Conservation (phyloP, 1,284 basidiomycete species). For the Termitomyces sp. region DNA sequence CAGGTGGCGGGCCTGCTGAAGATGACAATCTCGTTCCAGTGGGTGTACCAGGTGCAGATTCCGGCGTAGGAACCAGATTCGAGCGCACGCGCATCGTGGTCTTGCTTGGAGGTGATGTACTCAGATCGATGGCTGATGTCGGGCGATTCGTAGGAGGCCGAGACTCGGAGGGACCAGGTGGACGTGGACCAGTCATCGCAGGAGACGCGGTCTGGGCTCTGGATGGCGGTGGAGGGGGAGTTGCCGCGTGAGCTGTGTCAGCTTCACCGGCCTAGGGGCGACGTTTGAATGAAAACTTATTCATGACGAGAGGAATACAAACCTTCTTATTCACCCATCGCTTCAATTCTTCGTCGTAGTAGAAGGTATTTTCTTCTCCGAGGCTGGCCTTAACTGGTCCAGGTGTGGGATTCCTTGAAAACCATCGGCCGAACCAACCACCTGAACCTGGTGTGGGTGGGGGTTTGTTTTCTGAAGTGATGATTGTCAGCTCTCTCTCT, state of each 20-base stretch:
- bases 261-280: constrained; percentile 47
- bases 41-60: constrained; percentile 41
- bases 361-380: constrained; percentile 88
- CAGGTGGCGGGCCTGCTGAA: constrained; percentile 39
- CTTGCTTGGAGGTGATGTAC: constrained; percentile 44
- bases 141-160: constrained; percentile 53
- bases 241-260: constrained; percentile 41
- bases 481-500: neutral
- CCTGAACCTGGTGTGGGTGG: constrained; percentile 40
- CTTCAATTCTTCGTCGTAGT: constrained; percentile 92
- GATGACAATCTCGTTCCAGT: constrained; percentile 33
- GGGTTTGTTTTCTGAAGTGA: constrained; percentile 23
- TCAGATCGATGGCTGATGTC: constrained; percentile 58
- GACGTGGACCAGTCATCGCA: constrained; percentile 35
- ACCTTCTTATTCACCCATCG: constrained; percentile 97
- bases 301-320: constrained; percentile 21
- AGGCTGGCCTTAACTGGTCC: constrained; percentile 87
- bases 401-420: constrained; percentile 55
- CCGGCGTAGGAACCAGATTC: constrained; percentile 54
- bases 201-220: constrained; percentile 82
- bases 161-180: constrained; percentile 18
- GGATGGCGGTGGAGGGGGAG: constrained; percentile 64
- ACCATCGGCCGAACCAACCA: constrained; percentile 79
- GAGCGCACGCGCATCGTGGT: constrained; percentile 57
- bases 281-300: neutral